These are phyloP conservation scores for Colletotrichum sp. DNA, from an alignment of 2,329 filamentous ascomycete genomes.

Conservation along the genomic window DNA sequence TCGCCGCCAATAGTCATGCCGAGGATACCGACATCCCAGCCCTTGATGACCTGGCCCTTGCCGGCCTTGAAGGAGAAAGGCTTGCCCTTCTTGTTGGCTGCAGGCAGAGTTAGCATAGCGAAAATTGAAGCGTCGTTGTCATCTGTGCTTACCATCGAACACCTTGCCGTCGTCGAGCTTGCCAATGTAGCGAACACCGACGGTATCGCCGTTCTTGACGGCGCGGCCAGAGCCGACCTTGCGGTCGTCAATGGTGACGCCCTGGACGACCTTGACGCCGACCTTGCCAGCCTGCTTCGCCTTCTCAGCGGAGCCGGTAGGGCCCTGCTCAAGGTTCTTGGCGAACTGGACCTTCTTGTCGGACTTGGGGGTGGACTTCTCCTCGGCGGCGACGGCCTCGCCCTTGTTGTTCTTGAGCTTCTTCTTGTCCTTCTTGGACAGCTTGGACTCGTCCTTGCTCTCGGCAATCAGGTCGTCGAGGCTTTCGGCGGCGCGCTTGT, in stretches of 20 bases:
- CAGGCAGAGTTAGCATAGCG: constrained; percentile 13
- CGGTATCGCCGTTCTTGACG: constrained; percentile 88
- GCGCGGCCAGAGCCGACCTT: constrained; percentile 85
- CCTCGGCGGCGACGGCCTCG: constrained; percentile 72
- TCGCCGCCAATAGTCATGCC: constrained; percentile 96
- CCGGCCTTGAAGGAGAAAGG: constrained; percentile 97
- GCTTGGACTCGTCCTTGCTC: constrained; percentile 71
- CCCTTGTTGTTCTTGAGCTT: constrained; percentile 99
- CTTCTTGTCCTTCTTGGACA: constrained; percentile 97
- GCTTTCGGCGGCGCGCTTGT: constrained; percentile 85
- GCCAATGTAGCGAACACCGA: constrained; percentile 97
- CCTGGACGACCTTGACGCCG: constrained; percentile 81
- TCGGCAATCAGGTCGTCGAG: constrained; percentile 90
- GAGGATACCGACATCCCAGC: constrained; percentile 93
- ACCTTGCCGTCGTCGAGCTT: constrained; percentile 95
- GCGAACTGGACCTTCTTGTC: constrained; percentile 99
- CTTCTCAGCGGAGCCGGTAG: constrained; percentile 71
- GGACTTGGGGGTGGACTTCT: constrained; percentile 62
- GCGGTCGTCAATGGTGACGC: constrained; percentile 94
- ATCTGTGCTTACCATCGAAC: constrained; percentile 78
- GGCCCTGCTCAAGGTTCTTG: constrained; percentile 97
- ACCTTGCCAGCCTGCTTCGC: constrained; percentile 43
- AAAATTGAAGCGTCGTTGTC: constrained; percentile 49
- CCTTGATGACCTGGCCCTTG: constrained; percentile 95
- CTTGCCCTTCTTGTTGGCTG: constrained; percentile 98